Percentiles rank a stretch among this genome's conserved stretches.
Conservation (phyloP, 2,329 filamentous ascomycete species). For the Trichoderma pleuroti region DNA sequence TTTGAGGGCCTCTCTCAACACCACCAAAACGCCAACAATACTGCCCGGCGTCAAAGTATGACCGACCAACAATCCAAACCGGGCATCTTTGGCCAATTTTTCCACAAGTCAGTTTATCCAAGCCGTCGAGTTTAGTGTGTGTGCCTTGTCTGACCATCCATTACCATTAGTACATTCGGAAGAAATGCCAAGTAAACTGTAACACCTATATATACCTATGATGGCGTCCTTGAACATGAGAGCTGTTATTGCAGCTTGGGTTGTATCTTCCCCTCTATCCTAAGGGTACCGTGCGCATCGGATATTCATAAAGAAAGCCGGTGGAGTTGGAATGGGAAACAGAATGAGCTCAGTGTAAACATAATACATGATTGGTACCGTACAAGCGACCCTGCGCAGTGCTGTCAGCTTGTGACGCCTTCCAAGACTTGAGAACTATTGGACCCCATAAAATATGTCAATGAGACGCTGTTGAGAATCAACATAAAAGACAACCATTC, state of each 20-base stretch:
- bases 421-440: background rate
- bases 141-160: background rate
- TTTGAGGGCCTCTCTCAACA: conserved; percentile 52
- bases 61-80: conserved; percentile 49
- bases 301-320: background rate
- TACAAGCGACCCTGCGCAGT: background rate
- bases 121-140: background rate
- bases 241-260: background rate
- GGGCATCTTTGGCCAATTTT: conserved; percentile 53
- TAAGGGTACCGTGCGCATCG: background rate
- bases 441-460: background rate
- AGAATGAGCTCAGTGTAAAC: conserved; percentile 12
- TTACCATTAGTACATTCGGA: conserved; percentile 13
- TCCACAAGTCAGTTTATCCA: conserved; percentile 49
- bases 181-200: conserved; percentile 17
- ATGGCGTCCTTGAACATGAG: background rate
- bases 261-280: background rate
- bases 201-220: background rate
- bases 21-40: conserved; percentile 45
- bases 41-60: conserved; percentile 52
- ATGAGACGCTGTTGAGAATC: background rate
- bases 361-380: background rate
- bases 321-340: background rate
- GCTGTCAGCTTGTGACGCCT: background rate
- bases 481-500: background rate